Evolutionary conservation across 495 filamentous ascomycete species (phyloP), one percentile per base, ranked within the genome.

Genomic region (Acidiella bohemica): DNA sequence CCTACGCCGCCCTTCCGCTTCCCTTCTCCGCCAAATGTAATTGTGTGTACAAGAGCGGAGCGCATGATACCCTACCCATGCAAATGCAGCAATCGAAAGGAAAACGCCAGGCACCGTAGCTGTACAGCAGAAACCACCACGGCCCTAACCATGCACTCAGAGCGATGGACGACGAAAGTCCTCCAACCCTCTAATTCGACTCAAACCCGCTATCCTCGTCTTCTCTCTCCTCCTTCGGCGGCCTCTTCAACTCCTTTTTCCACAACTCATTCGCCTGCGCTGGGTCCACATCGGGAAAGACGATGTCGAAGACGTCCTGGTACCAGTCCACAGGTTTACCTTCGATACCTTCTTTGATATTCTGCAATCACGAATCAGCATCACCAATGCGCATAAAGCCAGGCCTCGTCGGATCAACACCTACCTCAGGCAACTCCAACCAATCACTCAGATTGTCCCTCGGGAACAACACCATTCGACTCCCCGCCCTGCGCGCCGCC

Each of bases 351-450:
- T 90, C 68, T 60, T 96, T 96, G 67, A 99, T 96, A 53, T 95
- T 95, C 92, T 97, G 51, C 32, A 34, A 19, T 25, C 37, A 34
- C 46, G 44, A 44, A 39, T 61, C n/a, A n/a, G n/a, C n/a, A n/a
- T n/a, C n/a, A n/a, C n/a, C n/a, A n/a, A n/a, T n/a, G n/a, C n/a
- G n/a, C n/a, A n/a, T n/a, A n/a, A n/a, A n/a, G n/a, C n/a, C n/a
- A n/a, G n/a, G n/a, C n/a, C n/a, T n/a, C n/a, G n/a, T n/a, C n/a
- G 9, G 20, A 12, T 1, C 3, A 21, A 17, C 61, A 60, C 79
- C 60, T 67, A 96, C 90, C 71, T 94, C 84, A 56, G 92, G 92
- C 52, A 99, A 71, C 62, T 99, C 92, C 33, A 96, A 65, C 92
- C 92, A 99, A 68, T 99, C 90, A 29, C 79, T 83, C 66, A 77